phyloP scores from a whole-genome alignment of 768 basidiomycete species.

The Nevesoporus exiguus region DNA sequence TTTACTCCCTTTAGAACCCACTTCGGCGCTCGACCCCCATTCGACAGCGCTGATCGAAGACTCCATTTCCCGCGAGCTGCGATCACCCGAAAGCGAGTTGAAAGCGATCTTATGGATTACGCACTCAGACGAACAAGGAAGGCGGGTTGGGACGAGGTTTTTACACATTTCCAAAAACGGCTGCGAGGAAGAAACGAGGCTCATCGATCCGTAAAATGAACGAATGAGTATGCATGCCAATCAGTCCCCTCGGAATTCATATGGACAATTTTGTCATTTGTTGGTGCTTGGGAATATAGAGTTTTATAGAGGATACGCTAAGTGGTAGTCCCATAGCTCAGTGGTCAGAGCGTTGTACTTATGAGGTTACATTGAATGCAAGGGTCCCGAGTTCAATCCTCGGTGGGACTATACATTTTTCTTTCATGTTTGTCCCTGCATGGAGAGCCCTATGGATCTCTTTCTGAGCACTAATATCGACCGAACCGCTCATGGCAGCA shows the following conservation, averaged over 20 bases:
- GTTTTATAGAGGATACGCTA: accelerated
- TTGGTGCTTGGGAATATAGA: background rate
- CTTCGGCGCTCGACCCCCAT: slow-evolving; percentile 77
- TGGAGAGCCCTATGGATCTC: too few relatives aligned
- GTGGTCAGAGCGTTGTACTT: slow-evolving; percentile 63
- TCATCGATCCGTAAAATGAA: slow-evolving; percentile 25
- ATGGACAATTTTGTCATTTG: background rate
- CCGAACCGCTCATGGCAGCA: too few relatives aligned
- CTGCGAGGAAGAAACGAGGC: slow-evolving; percentile 38
- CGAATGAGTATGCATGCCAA: too few relatives aligned
- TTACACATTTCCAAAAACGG: slow-evolving; percentile 45
- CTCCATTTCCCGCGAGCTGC: slow-evolving; percentile 51
- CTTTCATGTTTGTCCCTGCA: background rate
- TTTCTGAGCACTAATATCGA: background rate
- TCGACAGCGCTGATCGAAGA: slow-evolving; percentile 66
- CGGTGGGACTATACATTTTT: slow-evolving; percentile 53
- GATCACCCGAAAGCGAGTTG: slow-evolving; percentile 43
- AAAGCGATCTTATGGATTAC: slow-evolving; percentile 88
- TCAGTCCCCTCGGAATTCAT: background rate
- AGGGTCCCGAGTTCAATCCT: slow-evolving; percentile 64
- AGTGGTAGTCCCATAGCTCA: slow-evolving; percentile 51
- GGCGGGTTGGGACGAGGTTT: slow-evolving; percentile 69
- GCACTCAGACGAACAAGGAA: slow-evolving; percentile 77
- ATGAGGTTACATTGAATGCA: slow-evolving; percentile 53
- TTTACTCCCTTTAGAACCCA: slow-evolving; percentile 60